phyloP scores from a whole-genome alignment of 2,329 filamentous ascomycete genomes.

The Pestalotiopsis sp. region DNA sequence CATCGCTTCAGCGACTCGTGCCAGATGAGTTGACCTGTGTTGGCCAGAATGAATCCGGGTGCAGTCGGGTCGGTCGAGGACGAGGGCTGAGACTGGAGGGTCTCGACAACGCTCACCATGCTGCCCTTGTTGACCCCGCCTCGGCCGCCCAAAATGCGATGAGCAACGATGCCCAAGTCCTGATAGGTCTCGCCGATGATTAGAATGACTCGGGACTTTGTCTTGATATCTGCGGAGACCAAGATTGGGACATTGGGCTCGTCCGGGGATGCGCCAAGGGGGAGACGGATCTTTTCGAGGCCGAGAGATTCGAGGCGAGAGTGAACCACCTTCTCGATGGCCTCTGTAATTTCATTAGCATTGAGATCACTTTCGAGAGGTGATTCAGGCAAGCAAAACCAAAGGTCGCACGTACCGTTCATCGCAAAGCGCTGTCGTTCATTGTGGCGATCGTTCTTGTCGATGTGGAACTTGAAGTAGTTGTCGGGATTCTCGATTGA shows the following conservation, averaged over 20 bases:
- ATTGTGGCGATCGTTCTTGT: constrained; percentile 76
- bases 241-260: constrained; percentile 71
- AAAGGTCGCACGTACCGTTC: constrained; percentile 57
- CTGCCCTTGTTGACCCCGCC: constrained; percentile 73
- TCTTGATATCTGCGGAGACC: constrained; percentile 50
- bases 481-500: constrained; percentile 65
- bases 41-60: constrained; percentile 72
- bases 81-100: constrained; percentile 37
- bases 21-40: constrained; percentile 77
- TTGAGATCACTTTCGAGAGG: neutral
- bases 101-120: constrained; percentile 61
- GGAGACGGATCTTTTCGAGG: constrained; percentile 62
- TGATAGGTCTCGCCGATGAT: constrained; percentile 72
- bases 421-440: constrained; percentile 72
- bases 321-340: constrained; percentile 60
- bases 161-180: constrained; percentile 74
- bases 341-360: constrained; percentile 37
- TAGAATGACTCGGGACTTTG: constrained; percentile 65
- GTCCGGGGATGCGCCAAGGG: constrained; percentile 43
- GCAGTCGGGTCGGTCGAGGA: constrained; percentile 32
- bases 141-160: constrained; percentile 62
- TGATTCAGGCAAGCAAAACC: neutral
- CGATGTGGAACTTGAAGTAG: constrained; percentile 74
- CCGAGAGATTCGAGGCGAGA: constrained; percentile 62
- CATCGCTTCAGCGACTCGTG: constrained; percentile 62